phyloP scores from a whole-genome alignment of 2,329 filamentous ascomycete genomes.

The Ophiobolus disseminans region DNA sequence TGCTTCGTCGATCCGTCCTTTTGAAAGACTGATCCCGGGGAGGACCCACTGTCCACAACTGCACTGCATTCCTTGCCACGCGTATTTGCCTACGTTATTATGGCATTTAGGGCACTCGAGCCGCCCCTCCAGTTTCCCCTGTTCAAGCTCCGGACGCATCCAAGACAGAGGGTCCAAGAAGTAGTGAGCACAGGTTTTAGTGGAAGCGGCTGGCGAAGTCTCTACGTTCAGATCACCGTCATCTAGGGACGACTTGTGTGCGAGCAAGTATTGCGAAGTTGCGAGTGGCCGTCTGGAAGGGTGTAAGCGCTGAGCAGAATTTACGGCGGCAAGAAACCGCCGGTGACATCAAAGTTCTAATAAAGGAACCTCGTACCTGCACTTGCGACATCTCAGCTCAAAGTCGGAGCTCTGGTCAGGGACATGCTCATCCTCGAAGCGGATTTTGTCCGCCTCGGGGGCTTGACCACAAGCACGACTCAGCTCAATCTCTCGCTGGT shows the following conservation, averaged over 20 bases:
- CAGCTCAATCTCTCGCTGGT: constrained; percentile 68
- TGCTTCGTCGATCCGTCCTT: constrained; percentile 79
- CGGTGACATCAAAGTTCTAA: constrained; percentile 10
- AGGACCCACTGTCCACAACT: constrained; percentile 90
- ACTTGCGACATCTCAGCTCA: constrained; percentile 89
- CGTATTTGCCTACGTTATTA: constrained; percentile 87
- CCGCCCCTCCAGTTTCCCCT: constrained; percentile 81
- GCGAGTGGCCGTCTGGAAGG: constrained; percentile 63
- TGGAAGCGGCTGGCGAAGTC: constrained; percentile 13
- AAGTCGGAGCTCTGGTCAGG: constrained; percentile 51
- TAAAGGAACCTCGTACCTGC: constrained; percentile 64
- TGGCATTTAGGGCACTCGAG: constrained; percentile 86
- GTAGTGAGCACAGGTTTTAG: constrained; percentile 74
- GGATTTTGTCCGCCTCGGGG: constrained; percentile 75
- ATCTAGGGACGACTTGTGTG: constrained; percentile 59
- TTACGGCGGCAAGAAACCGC: constrained; percentile 13
- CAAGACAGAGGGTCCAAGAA: constrained; percentile 93
- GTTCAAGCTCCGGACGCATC: constrained; percentile 89
- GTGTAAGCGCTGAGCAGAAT: constrained; percentile 35
- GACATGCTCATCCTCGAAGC: constrained; percentile 76
- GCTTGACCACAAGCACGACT: constrained; percentile 78
- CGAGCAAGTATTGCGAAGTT: constrained; percentile 70
- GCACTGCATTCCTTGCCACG: constrained; percentile 95
- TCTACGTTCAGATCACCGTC: constrained; percentile 18
- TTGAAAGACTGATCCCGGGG: constrained; percentile 86